A percentile compares a stretch with the other conserved stretches of the same genome.
Evolutionary conservation across 2,329 filamentous ascomycete genomes (phyloP).

Genomic region (Plenodomus biglobosus): DNA sequence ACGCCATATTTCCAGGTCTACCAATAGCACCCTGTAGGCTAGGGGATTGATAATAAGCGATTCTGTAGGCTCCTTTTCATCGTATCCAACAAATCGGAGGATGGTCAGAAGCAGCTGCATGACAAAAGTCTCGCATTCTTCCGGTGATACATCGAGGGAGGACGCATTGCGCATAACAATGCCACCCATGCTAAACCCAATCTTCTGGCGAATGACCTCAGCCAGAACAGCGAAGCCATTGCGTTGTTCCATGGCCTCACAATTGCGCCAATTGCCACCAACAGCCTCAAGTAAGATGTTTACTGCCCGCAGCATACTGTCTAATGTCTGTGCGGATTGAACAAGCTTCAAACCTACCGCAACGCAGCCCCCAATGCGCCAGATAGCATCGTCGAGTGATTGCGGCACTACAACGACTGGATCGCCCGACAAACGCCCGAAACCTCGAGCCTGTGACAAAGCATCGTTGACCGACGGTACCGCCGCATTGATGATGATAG

Average conservation of each 20-base stretch:
- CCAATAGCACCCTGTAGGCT: conserved; percentile 86
- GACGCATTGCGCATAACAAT: conserved; percentile 54
- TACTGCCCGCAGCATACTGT: conserved; percentile 73
- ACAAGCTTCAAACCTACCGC: conserved; percentile 82
- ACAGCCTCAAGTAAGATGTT: conserved; percentile 85
- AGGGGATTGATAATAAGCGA: conserved; percentile 96
- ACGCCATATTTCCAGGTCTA: conserved; percentile 93
- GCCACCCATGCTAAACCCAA: conserved; percentile 56
- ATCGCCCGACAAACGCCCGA: conserved; percentile 78
- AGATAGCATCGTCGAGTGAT: conserved; percentile 86
- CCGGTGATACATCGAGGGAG: conserved; percentile 35
- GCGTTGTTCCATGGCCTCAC: conserved; percentile 95
- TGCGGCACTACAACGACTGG: conserved; percentile 81
- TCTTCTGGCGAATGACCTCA: conserved; percentile 79
- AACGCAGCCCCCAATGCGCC: conserved; percentile 89
- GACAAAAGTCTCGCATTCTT: conserved; percentile 55
- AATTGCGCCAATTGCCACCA: conserved; percentile 92
- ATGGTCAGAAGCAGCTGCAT: conserved; percentile 71
- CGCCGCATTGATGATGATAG: conserved; percentile 84
- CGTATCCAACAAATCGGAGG: conserved; percentile 85
- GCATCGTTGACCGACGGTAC: conserved; percentile 87
- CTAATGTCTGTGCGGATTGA: conserved; percentile 69
- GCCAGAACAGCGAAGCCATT: conserved; percentile 90
- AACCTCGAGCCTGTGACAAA: conserved; percentile 75
- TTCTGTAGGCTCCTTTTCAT: conserved; percentile 73